phyloP scores from a whole-genome alignment of 1,284 basidiomycete species.

The Tetrapyrgos nigripes region DNA sequence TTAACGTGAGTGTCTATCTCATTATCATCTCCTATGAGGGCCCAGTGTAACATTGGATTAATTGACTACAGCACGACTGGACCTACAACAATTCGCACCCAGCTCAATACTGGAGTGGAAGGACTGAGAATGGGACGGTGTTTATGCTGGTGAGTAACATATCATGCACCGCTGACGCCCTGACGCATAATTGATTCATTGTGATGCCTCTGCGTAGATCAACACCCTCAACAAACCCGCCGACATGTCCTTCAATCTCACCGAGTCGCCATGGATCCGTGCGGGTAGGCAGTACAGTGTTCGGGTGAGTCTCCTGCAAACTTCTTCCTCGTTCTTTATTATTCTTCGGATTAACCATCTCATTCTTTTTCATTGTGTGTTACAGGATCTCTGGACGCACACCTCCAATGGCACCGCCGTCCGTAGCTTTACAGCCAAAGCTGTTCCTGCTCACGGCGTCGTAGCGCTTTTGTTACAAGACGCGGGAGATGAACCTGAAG shows the following conservation, averaged over 20 bases:
- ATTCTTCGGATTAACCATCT: background rate
- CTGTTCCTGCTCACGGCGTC: constrained; percentile 63
- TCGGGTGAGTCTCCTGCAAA: constrained; percentile 45
- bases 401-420: constrained; percentile 64
- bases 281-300: constrained; percentile 65
- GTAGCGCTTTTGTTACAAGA: constrained; percentile 62
- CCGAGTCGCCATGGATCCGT: constrained; percentile 69
- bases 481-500: constrained; percentile 60
- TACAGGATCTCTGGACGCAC: constrained; percentile 66
- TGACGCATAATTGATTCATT: no score
- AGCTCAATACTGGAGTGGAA: constrained; percentile 61
- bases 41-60: background rate
- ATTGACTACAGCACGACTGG: constrained; percentile 48
- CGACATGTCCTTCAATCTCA: constrained; percentile 62
- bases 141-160: constrained; percentile 52
- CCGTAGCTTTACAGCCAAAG: constrained; percentile 55
- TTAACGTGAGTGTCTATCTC: constrained; percentile 46
- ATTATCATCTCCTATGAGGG: background rate
- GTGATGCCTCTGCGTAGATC: constrained; percentile 33
- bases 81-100: constrained; percentile 51
- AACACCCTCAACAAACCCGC: constrained; percentile 56
- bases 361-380: no score
- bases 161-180: no score
- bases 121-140: constrained; percentile 54
- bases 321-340: background rate